phyloP scores from a whole-genome alignment of 768 basidiomycete genomes.

The Mycena filopes region DNA sequence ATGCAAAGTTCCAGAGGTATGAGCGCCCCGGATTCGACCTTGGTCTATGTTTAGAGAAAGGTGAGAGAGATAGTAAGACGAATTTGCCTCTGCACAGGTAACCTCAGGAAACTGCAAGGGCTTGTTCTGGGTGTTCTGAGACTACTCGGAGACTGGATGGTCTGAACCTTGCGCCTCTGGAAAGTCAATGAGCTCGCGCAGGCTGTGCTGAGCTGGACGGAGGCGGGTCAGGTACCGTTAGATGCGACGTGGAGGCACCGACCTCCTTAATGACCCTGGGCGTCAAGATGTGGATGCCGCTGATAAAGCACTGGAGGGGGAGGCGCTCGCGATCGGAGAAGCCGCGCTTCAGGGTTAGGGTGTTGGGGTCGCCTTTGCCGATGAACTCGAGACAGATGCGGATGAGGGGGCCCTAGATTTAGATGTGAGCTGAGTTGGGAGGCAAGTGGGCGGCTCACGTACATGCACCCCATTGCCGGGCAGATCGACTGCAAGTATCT shows the following conservation, averaged over 20 bases:
- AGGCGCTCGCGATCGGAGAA: constrained; percentile 62
- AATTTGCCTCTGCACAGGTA: constrained; percentile 71
- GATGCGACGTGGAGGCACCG: too few relatives aligned
- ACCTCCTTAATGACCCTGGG: constrained; percentile 59
- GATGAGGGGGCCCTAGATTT: constrained; percentile 48
- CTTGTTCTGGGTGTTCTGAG: constrained; percentile 61
- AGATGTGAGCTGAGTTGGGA: neutral
- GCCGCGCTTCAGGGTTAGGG: constrained; percentile 49
- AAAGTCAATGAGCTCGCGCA: constrained; percentile 57
- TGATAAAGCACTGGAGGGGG: constrained; percentile 59
- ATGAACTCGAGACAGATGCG: constrained; percentile 59
- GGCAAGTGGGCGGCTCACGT: constrained; percentile 33
- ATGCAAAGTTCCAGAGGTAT: constrained; percentile 62
- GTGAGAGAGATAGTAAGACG: too few relatives aligned
- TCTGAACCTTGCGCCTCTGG: constrained; percentile 55
- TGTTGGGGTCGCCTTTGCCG: constrained; percentile 44
- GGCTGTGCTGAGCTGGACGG: constrained; percentile 44
- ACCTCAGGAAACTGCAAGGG: constrained; percentile 69
- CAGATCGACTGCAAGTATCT: constrained; percentile 73
- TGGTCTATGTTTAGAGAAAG: neutral
- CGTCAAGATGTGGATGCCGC: constrained; percentile 51
- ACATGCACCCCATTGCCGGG: constrained; percentile 76
- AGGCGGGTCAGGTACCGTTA: too few relatives aligned
- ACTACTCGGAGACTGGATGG: constrained; percentile 64
- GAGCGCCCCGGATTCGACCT: constrained; percentile 73